A percentile compares a stretch with the other conserved stretches of the same genome.
These are phyloP conservation scores for Alternaria viburni DNA, from an alignment of 2,329 filamentous ascomycete genomes.

Conservation along the genomic window DNA sequence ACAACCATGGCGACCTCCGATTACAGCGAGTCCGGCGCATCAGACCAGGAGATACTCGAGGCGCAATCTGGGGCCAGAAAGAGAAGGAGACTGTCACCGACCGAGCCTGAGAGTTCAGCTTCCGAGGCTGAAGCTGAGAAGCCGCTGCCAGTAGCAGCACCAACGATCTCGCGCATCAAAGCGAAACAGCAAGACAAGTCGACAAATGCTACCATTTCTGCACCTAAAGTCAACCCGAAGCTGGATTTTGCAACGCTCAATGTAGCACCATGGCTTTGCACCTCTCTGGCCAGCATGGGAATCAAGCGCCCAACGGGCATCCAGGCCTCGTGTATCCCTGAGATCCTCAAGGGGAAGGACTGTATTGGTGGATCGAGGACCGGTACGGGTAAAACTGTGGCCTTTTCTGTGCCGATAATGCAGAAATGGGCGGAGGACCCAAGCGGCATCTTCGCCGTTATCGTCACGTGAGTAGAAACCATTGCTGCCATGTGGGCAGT, in stretches of 20 bases:
- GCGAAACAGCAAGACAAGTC: conserved; percentile 28
- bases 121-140: conserved; percentile 20
- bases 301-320: conserved; percentile 91
- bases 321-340: conserved; percentile 89
- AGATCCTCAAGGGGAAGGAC: conserved; percentile 88
- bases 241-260: conserved; percentile 69
- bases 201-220: not conserved
- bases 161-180: conserved; percentile 45
- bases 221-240: conserved; percentile 2
- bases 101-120: conserved; percentile 18
- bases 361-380: conserved; percentile 92
- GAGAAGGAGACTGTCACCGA: conserved; percentile 43
- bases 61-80: conserved; percentile 45
- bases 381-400: conserved; percentile 95
- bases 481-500: not conserved
- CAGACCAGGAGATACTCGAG: conserved; percentile 36
- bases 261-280: conserved; percentile 86
- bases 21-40: conserved; percentile 26
- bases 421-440: conserved; percentile 94
- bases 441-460: conserved; percentile 84
- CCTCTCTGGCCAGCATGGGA: conserved; percentile 74
- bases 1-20: conserved; percentile 20
- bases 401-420: conserved; percentile 92
- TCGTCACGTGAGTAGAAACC: conserved; percentile 77
- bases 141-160: conserved; percentile 18